phyloP scores from a whole-genome alignment of 495 filamentous ascomycete species.

The Xylaria venustula region DNA sequence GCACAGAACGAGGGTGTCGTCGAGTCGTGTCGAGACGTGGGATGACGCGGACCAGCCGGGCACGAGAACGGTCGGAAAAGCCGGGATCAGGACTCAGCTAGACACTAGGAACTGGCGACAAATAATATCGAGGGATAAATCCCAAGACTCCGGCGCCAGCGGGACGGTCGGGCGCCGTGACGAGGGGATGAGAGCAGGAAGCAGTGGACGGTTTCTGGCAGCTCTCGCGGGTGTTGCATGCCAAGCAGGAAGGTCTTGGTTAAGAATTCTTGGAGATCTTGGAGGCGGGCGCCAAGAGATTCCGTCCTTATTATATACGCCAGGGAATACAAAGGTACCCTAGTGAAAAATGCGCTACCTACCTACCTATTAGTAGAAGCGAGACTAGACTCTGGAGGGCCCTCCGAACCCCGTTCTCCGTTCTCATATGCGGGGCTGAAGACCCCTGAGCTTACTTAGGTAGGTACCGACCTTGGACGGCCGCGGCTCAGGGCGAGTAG shows the following conservation, averaged over 20 bases:
- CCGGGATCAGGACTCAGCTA: background rate
- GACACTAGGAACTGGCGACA: background rate
- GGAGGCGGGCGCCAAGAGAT: slow-evolving; percentile 34
- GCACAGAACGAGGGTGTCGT: background rate
- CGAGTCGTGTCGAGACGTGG: background rate
- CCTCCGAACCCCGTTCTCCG: background rate
- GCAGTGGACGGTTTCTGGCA: slow-evolving; percentile 15
- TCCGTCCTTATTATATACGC: slow-evolving; percentile 19
- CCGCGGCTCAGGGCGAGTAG: no score
- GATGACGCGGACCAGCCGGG: slow-evolving; percentile 9
- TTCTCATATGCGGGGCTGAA: background rate
- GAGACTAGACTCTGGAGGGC: background rate
- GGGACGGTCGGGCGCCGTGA: slow-evolving; percentile 20
- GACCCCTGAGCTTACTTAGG: background rate
- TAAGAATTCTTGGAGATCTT: slow-evolving; percentile 30
- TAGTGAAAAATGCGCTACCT: no score
- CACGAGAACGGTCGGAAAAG: background rate
- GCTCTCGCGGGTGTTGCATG: slow-evolving; percentile 35
- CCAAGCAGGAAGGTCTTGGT: slow-evolving; percentile 36
- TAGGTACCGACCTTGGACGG: no score
- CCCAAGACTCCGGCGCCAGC: slow-evolving; percentile 13
- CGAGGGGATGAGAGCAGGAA: slow-evolving; percentile 7
- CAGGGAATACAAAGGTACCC: no score
- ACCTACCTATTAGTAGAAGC: background rate
- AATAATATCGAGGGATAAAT: background rate